These are phyloP conservation scores for Persicaria maculosa DNA, from an alignment of 148 eudicot genomes.

Conservation along the genomic window DNA sequence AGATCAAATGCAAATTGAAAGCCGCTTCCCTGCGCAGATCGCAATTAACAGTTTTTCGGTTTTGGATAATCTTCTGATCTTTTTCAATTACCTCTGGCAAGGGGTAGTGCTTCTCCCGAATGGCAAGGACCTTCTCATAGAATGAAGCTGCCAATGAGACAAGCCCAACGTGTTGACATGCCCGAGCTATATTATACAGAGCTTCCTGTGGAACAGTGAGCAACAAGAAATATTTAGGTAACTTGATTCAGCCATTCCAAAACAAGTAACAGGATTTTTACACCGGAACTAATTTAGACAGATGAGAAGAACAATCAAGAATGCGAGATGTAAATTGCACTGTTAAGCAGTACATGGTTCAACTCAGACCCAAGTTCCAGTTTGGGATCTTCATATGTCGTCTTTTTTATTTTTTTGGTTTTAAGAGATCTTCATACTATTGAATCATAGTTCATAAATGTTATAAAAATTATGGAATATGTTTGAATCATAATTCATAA, in stretches of 20 bases:
- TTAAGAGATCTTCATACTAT: too few relatives aligned
- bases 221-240: slow-evolving; percentile 1
- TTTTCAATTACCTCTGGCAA: slow-evolving; percentile 41
- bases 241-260: background rate
- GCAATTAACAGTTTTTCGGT: slow-evolving; percentile 47
- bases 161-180: slow-evolving; percentile 78
- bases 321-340: background rate
- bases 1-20: slow-evolving; percentile 74
- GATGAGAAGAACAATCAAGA: background rate
- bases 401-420: too few relatives aligned
- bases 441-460: background rate
- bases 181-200: slow-evolving; percentile 70
- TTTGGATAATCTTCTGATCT: slow-evolving; percentile 23
- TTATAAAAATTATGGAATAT: background rate
- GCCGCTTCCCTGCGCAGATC: slow-evolving; percentile 93
- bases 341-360: background rate
- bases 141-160: slow-evolving; percentile 61
- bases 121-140: slow-evolving; percentile 72
- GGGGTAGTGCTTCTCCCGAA: slow-evolving; percentile 48
- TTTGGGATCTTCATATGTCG: too few relatives aligned
- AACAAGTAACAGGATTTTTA: background rate
- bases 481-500: background rate
- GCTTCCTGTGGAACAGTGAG: slow-evolving; percentile 46
- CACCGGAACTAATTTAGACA: background rate
- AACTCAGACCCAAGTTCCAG: background rate